These are phyloP conservation scores for Fusarium armeniacum DNA, from an alignment of 2,329 filamentous ascomycete genomes.

Conservation along the genomic window DNA sequence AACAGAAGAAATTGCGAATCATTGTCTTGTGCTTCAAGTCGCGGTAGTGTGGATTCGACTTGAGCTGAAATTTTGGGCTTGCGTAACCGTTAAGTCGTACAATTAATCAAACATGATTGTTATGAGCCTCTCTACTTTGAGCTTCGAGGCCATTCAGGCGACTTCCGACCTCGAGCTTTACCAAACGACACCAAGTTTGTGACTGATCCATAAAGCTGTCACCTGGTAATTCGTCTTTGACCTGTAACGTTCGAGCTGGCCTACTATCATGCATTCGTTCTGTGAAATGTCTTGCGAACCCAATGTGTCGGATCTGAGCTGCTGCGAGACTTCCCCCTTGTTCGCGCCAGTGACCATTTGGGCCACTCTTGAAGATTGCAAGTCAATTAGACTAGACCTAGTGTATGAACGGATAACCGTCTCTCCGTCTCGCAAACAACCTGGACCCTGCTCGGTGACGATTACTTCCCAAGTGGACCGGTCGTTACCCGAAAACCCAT, in stretches of 20 bases:
- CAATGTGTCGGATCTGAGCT: constrained; percentile 36
- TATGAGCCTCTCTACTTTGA: not conserved
- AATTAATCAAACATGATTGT: constrained; percentile 24
- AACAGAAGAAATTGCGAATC: not conserved
- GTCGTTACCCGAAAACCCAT: not conserved
- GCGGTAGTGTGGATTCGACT: not conserved
- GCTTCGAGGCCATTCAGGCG: constrained; percentile 3
- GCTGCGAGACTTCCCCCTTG: constrained; percentile 17
- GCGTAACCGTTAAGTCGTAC: constrained; percentile 14
- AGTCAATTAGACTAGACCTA: constrained; percentile 6
- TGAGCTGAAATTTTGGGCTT: constrained; percentile 24
- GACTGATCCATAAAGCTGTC: not conserved
- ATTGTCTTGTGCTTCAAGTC: not conserved
- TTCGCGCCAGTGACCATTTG: constrained; percentile 9
- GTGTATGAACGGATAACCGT: constrained; percentile 13
- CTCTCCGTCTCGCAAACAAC: constrained; percentile 9
- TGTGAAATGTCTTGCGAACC: constrained; percentile 22
- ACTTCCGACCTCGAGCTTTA: not conserved
- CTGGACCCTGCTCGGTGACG: constrained; percentile 26
- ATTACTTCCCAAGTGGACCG: constrained; percentile 17
- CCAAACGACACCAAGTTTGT: not conserved
- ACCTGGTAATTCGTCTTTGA: constrained; percentile 5
- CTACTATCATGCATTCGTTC: not conserved
- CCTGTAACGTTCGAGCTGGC: constrained; percentile 27
- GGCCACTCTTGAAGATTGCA: constrained; percentile 17